Percentiles rank a stretch among this genome's conserved stretches.
phyloP scores from a whole-genome alignment of 116 monocot species.

The Phalaenopsis hybrid region DNA sequence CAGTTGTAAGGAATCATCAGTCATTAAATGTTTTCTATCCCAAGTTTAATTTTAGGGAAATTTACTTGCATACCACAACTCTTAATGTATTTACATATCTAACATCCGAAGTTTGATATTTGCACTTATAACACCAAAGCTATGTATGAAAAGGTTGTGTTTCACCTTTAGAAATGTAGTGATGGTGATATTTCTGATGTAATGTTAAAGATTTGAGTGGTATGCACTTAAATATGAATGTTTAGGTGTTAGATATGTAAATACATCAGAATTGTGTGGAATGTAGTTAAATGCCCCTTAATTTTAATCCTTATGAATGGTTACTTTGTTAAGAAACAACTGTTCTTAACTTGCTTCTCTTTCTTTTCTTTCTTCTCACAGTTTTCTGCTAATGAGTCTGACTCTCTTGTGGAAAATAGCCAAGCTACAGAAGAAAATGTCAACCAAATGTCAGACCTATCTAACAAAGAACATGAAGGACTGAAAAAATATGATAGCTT shows the following conservation, averaged over 20 bases:
- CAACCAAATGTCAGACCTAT: constrained; percentile 31
- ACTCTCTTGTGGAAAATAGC: constrained; percentile 18
- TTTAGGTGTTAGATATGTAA: no score
- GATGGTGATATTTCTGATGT: no score
- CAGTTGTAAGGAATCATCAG: background rate
- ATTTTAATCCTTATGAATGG: background rate
- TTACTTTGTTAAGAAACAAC: background rate
- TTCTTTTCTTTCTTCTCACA: constrained; percentile 12
- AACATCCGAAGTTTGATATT: no score
- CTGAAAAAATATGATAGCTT: constrained; percentile 53
- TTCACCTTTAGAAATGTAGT: no score
- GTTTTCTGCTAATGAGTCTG: constrained; percentile 19
- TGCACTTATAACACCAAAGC: no score
- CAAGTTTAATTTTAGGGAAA: background rate
- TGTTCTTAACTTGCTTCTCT: background rate
- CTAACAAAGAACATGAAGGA: constrained; percentile 21
- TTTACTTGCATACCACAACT: no score
- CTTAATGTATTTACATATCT: no score
- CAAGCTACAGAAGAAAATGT: constrained; percentile 13
- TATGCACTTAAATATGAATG: no score
- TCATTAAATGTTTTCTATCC: background rate
- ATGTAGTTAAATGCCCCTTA: no score
- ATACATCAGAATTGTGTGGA: no score
- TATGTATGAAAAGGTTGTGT: no score
- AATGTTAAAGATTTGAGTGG: no score